phyloP scores from a whole-genome alignment of 1,139 yeast genomes.

The Geotrichum bryndzae region DNA sequence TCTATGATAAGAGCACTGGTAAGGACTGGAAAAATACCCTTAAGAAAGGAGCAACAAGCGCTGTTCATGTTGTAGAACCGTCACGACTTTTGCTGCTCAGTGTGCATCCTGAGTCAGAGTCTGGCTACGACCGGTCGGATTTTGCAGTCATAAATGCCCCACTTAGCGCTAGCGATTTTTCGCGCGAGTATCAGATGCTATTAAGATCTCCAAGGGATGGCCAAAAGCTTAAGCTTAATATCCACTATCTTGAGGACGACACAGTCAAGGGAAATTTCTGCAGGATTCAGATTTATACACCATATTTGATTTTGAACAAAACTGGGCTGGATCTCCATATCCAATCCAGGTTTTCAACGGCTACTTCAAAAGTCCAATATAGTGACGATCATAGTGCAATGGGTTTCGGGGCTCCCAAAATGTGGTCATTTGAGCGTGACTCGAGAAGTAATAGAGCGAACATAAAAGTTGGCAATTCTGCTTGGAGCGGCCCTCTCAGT shows the following conservation, averaged over 20 bases:
- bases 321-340: slow-evolving; percentile 64
- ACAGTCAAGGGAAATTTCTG: slow-evolving; percentile 17
- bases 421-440: slow-evolving; percentile 75
- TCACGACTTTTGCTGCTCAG: slow-evolving; percentile 64
- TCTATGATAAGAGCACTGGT: slow-evolving; percentile 67
- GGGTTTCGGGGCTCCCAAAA: slow-evolving; percentile 49
- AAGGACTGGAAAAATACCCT: slow-evolving; percentile 64
- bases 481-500: slow-evolving; percentile 68
- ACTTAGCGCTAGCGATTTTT: slow-evolving; percentile 45
- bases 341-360: slow-evolving; percentile 37
- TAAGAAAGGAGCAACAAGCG: slow-evolving; percentile 57
- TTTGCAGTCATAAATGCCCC: slow-evolving; percentile 69
- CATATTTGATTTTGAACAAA: slow-evolving; percentile 74
- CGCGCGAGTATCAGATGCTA: slow-evolving; percentile 44
- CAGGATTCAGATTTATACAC: slow-evolving; percentile 61
- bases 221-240: slow-evolving; percentile 54
- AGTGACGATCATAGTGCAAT: slow-evolving; percentile 21
- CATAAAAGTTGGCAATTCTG: slow-evolving; percentile 60
- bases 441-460: slow-evolving; percentile 63
- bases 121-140: slow-evolving; percentile 65
- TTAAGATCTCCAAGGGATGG: slow-evolving; percentile 45
- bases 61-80: slow-evolving; percentile 75
- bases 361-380: slow-evolving; percentile 5
- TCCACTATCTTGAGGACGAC: slow-evolving; percentile 49
- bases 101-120: slow-evolving; percentile 55